Evolutionary conservation across 495 filamentous ascomycete species (phyloP).

Genomic region (Annulohypoxylon moriforme): DNA sequence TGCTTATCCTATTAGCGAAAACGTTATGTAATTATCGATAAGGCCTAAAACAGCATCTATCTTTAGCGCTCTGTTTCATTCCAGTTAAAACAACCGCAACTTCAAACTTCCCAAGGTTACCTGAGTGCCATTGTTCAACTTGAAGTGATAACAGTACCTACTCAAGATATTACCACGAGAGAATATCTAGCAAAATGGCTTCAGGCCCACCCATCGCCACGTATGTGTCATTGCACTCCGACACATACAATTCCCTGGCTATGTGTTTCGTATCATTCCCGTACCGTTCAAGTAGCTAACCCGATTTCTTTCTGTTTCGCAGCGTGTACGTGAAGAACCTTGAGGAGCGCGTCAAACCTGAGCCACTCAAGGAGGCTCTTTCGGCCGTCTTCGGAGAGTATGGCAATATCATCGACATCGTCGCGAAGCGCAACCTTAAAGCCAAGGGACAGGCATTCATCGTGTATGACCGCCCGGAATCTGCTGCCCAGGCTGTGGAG

Average conservation of each 20-base stretch:
- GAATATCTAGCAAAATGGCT: slow-evolving; percentile 48
- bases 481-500: slow-evolving; percentile 82
- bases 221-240: slow-evolving; percentile 76
- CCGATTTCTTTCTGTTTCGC: background rate
- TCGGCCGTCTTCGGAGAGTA: slow-evolving; percentile 87
- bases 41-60: background rate
- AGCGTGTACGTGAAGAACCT: slow-evolving; percentile 87
- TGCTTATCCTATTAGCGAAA: background rate
- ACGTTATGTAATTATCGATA: slow-evolving; percentile 13
- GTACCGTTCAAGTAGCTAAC: slow-evolving; percentile 40
- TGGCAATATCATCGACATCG: slow-evolving; percentile 88
- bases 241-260: slow-evolving; percentile 60
- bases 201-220: slow-evolving; percentile 61
- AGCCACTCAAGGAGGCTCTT: slow-evolving; percentile 78
- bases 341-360: slow-evolving; percentile 90
- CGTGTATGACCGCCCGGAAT: slow-evolving; percentile 84
- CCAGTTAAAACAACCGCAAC: background rate
- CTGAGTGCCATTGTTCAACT: background rate
- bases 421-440: slow-evolving; percentile 91
- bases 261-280: slow-evolving; percentile 6
- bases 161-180: background rate
- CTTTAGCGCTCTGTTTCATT: background rate
- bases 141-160: slow-evolving; percentile 4
- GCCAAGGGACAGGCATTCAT: slow-evolving; percentile 97
- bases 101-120: slow-evolving; percentile 5